Base-by-base conservation (phyloP, 2,329 filamentous ascomycete genomes). In the Dryadomyces quercus-mongolicae region DNA sequence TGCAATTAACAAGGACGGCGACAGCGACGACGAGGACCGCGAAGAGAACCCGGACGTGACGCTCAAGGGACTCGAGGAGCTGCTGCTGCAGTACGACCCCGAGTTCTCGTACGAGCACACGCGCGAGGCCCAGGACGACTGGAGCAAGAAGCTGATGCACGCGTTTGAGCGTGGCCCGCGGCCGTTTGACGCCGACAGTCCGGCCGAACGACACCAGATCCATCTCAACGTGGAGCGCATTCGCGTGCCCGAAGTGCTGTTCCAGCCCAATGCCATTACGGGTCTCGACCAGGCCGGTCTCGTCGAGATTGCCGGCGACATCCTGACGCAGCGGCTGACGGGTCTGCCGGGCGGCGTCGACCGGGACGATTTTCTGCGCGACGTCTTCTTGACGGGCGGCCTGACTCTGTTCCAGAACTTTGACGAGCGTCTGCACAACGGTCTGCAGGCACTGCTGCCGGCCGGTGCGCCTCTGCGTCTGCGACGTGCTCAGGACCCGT, bases 221-320 rank as follows among this genome's bases (percentile, higher is more conserved):
- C 93, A 98, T 68, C 81, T 98, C 59, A 98, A 98, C 67, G 89
- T 98, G 53, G 91, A 97, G 74, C 85, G 92, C 54, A 95, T 97
- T 68, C 86, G 91, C 51, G 89, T 95, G 2, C 91, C 91, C 3
- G 92, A 97, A 71, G 85, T 96, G 9, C 79, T 95, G 18, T 96
- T 96, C 73, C 88, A 94, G 65, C 92, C 91, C 0, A 84, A 57
- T 42, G 66, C 85, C 16, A 95, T 97, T 64, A 91, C 91, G 0
- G 91, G 91, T 7, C 73, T 96, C 49, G 91, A 97, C 67, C 93
- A 98, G 71, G 89, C 92, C 1, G 93, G 93, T 31, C 80, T 98
- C 51, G 78, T 95, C 18, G 93, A 98, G 68, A 94, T 97, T 55
- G 87, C 88, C 0, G 85, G 89, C 16, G 89, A 94, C 63, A 93